A percentile compares a stretch with the other conserved stretches of the same genome.
Conservation (phyloP, 139 green algal species). For the Auxenochlorella pyrenoidosa region DNA sequence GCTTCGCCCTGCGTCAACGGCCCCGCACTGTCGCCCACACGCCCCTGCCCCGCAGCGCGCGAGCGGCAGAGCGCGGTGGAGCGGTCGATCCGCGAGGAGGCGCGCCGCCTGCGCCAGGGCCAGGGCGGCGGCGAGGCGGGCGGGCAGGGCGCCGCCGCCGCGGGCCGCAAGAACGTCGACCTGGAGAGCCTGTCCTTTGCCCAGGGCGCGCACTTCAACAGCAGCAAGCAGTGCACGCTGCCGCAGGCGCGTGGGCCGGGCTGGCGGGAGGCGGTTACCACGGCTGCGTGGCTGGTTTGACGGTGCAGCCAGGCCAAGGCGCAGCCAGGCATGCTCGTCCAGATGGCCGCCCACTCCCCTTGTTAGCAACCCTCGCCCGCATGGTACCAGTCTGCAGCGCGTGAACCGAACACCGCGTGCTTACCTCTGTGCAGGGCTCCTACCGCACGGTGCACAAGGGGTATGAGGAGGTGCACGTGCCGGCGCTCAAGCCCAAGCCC, state of each 20-base stretch:
- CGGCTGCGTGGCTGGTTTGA: too few species aligned
- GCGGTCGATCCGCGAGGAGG: slow-evolving; percentile 91
- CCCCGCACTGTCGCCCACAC: too few species aligned
- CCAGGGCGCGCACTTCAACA: slow-evolving; percentile 89
- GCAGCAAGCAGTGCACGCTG: slow-evolving; percentile 86
- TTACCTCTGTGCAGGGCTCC: slow-evolving; percentile 53
- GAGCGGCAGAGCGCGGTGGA: slow-evolving; percentile 89
- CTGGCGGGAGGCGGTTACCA: too few species aligned
- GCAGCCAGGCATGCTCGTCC: too few species aligned
- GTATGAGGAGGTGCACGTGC: slow-evolving; percentile 98
- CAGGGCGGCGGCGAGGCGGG: slow-evolving; percentile 35
- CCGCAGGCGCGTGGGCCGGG: slow-evolving; percentile 63
- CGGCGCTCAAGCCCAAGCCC: slow-evolving; percentile 93
- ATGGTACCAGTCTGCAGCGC: too few species aligned
- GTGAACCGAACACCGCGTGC: too few species aligned
- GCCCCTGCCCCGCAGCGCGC: slow-evolving; percentile 47
- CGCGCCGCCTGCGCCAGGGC: slow-evolving; percentile 75
- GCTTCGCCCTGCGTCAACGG: too few species aligned
- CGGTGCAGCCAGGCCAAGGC: too few species aligned
- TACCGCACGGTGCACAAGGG: slow-evolving; percentile 80
- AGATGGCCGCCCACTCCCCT: too few species aligned
- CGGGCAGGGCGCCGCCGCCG: slow-evolving; percentile 42
- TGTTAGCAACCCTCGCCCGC: too few species aligned
- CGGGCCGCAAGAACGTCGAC: slow-evolving; percentile 81
- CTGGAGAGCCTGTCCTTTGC: slow-evolving; percentile 87